Percentiles rank a stretch among this genome's conserved stretches.
Conservation (phyloP, 139 green algal genomes). For the Pleodorina starrii region DNA sequence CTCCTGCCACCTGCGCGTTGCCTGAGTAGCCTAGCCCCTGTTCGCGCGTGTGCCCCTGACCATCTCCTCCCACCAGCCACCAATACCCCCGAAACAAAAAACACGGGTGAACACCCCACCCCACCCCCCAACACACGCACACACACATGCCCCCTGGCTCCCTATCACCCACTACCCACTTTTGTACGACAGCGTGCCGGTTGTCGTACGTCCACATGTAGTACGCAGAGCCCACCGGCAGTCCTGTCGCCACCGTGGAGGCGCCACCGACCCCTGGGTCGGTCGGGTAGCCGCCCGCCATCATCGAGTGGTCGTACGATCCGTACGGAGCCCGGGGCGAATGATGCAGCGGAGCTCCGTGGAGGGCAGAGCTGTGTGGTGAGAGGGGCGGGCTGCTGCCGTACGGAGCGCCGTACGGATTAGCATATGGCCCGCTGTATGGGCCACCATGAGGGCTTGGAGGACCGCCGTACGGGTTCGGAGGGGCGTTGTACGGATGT, state of each 20-base stretch:
- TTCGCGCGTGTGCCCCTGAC: no score
- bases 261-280: not conserved
- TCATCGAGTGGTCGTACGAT: not conserved
- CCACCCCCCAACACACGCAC: no score
- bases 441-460: not conserved
- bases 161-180: no score
- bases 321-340: not conserved
- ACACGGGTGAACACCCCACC: no score
- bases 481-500: not conserved
- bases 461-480: not conserved
- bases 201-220: constrained; percentile 43
- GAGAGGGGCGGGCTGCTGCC: not conserved
- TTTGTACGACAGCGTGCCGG: constrained; percentile 34
- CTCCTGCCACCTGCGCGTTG: no score
- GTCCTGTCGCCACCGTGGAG: not conserved
- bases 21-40: no score
- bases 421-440: not conserved
- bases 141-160: no score
- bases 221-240: constrained; percentile 2
- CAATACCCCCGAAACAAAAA: no score
- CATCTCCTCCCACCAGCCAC: no score
- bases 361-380: not conserved
- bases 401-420: constrained; percentile 14
- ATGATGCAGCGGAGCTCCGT: no score
- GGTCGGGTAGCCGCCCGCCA: not conserved